A percentile compares a stretch with the other conserved stretches of the same genome.
phyloP scores from a whole-genome alignment of 2,329 filamentous ascomycete species.

The Trichoderma sp. region DNA sequence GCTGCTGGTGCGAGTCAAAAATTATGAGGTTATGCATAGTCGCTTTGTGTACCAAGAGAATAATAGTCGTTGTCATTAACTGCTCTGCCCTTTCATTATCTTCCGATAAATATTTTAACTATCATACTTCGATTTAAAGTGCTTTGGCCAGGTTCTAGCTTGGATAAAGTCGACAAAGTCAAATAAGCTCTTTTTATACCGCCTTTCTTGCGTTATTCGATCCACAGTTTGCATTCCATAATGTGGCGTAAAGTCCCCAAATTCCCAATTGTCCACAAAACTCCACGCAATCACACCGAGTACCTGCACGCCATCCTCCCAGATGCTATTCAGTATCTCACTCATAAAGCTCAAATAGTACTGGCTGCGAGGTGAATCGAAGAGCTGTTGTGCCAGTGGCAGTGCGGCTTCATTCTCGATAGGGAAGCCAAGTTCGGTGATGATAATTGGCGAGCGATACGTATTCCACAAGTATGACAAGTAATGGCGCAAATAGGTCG shows the following conservation, averaged over 20 bases:
- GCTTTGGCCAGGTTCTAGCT: not conserved
- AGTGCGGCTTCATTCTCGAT: slow-evolving; percentile 47
- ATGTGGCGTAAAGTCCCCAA: slow-evolving; percentile 43
- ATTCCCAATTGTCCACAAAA: slow-evolving; percentile 55
- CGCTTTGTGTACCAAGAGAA: no score
- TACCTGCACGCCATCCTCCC: slow-evolving; percentile 55
- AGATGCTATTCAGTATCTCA: slow-evolving; percentile 54
- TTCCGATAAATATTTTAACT: no score
- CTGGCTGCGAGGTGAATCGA: slow-evolving; percentile 50
- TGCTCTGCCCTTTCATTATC: no score
- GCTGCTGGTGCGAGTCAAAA: no score
- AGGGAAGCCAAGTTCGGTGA: slow-evolving; percentile 59
- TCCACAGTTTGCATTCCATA: slow-evolving; percentile 60
- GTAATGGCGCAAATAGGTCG: slow-evolving; percentile 55
- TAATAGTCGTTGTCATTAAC: no score
- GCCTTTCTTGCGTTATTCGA: slow-evolving; percentile 47
- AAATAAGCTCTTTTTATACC: slow-evolving; percentile 59
- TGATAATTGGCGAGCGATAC: slow-evolving; percentile 47
- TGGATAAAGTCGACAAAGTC: slow-evolving; percentile 53
- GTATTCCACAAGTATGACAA: slow-evolving; percentile 60
- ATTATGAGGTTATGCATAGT: no score
- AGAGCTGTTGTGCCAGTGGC: slow-evolving; percentile 49
- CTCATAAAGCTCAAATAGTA: slow-evolving; percentile 56
- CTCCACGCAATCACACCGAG: slow-evolving; percentile 55
- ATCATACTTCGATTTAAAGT: no score